Evolutionary conservation across 495 filamentous ascomycete genomes (phyloP).

Genomic region (Penicillium antarcticum): DNA sequence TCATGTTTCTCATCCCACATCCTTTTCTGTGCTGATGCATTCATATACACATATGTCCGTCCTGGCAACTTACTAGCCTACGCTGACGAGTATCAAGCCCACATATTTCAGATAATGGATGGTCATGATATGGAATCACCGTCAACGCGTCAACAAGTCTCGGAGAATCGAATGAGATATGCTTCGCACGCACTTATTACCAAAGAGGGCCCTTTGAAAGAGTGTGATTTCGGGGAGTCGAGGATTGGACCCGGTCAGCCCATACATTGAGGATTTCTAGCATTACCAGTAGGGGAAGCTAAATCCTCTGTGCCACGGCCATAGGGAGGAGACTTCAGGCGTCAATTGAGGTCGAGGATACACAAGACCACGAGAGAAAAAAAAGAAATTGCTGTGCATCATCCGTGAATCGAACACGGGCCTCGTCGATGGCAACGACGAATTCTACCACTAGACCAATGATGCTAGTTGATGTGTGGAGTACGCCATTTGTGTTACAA

Average conservation of each 20-base stretch:
- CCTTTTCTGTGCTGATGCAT: constrained; percentile 10
- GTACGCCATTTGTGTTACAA: no score
- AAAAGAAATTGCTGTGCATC: constrained; percentile 32
- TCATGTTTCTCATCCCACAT: not conserved
- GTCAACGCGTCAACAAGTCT: constrained; percentile 30
- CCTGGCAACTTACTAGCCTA: constrained; percentile 26
- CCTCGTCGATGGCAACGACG: constrained; percentile 59
- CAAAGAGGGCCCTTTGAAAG: not conserved
- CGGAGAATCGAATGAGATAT: constrained; percentile 35
- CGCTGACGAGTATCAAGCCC: constrained; percentile 13
- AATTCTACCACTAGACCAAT: constrained; percentile 61
- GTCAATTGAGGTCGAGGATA: no score
- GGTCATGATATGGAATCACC: constrained; percentile 26
- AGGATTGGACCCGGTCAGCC: constrained; percentile 25
- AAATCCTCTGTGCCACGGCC: no score
- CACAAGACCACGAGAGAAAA: not conserved
- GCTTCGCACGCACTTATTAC: constrained; percentile 5
- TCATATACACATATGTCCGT: constrained; percentile 26
- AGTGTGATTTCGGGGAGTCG: constrained; percentile 30
- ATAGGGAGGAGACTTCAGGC: no score
- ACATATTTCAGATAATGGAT: constrained; percentile 11
- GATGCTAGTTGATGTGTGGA: constrained; percentile 32
- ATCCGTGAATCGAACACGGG: constrained; percentile 58
- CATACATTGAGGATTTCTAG: no score
- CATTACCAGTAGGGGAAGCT: no score